phyloP scores from a whole-genome alignment of 805 yeast species.

The Wickerhamiella azyma region DNA sequence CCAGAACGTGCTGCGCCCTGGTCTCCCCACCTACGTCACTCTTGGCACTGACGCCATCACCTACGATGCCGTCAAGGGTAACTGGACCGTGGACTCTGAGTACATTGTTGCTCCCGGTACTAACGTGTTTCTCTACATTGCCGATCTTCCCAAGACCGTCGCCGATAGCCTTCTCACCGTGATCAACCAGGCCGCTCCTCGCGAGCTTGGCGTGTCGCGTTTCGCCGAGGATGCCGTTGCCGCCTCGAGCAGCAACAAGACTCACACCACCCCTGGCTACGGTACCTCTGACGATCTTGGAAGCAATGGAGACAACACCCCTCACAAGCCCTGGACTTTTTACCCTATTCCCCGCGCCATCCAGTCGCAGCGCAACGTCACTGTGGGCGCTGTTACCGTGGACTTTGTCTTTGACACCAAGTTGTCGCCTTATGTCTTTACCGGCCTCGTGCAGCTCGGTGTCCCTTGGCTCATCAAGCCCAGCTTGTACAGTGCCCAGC shows the following conservation, averaged over 20 bases:
- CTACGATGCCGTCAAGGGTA: slow-evolving; percentile 75
- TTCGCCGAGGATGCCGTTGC: neutral
- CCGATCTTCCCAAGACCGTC: slow-evolving; percentile 39
- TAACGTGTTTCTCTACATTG: slow-evolving; percentile 59
- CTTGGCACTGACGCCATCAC: slow-evolving; percentile 80
- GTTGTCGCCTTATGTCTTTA: slow-evolving; percentile 38
- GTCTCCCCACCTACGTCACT: slow-evolving; percentile 36
- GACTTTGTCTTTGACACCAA: slow-evolving; percentile 75
- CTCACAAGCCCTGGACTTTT: slow-evolving; percentile 44
- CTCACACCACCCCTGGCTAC: slow-evolving; percentile 46
- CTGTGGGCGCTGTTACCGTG: slow-evolving; percentile 27
- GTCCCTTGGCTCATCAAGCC: slow-evolving; percentile 14
- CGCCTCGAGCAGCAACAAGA: slow-evolving; percentile 10
- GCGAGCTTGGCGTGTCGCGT: slow-evolving; percentile 15
- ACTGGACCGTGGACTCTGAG: slow-evolving; percentile 63
- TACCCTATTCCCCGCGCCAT: slow-evolving; percentile 71
- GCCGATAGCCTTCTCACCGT: slow-evolving; percentile 41
- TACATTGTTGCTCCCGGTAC: slow-evolving; percentile 74
- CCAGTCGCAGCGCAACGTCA: slow-evolving; percentile 30
- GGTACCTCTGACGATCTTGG: slow-evolving; percentile 80
- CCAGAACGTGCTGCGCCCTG: slow-evolving; percentile 16
- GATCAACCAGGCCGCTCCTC: slow-evolving; percentile 32
- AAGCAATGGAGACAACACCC: slow-evolving; percentile 68
- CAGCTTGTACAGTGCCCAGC: slow-evolving; percentile 19
- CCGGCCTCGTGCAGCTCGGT: slow-evolving; percentile 30